Conservation (phyloP, 768 basidiomycete species). For the Leccinum fibrillosum region DNA sequence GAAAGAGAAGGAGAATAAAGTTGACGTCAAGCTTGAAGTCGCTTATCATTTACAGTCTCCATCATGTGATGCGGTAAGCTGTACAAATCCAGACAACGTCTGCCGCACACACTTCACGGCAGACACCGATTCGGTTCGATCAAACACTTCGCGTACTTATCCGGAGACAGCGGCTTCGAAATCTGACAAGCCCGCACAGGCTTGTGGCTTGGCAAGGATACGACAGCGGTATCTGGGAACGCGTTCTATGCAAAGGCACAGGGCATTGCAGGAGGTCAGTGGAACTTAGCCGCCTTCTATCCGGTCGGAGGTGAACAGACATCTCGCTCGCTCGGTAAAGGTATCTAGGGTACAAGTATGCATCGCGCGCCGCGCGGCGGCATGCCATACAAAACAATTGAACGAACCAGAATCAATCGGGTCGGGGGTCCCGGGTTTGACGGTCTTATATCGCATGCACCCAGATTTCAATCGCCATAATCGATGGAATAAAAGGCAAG, state of each 20-base stretch:
- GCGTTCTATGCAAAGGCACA: neutral
- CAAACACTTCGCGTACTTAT: constrained; percentile 18
- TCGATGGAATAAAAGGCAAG: neutral
- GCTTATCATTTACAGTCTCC: constrained; percentile 12
- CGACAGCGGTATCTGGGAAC: neutral
- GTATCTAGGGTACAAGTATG: neutral
- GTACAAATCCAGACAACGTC: constrained; percentile 1
- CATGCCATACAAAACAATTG: neutral
- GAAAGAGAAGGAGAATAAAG: constrained; percentile 15
- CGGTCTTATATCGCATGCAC: neutral
- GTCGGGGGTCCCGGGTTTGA: neutral
- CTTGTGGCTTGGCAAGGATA: neutral
- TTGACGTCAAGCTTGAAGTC: constrained; percentile 13
- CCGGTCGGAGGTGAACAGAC: neutral
- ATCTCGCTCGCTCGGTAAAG: neutral
- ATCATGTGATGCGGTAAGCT: constrained; percentile 12
- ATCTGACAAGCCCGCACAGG: neutral
- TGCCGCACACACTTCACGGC: constrained; percentile 2
- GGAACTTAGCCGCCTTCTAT: neutral
- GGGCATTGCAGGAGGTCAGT: neutral
- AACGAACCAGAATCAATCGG: neutral
- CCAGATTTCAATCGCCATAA: neutral
- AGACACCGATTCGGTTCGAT: constrained; percentile 10
- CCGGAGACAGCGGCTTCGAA: neutral
- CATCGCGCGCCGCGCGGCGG: neutral